Conservation (phyloP, 495 filamentous ascomycete species). For the Tetracladium setigerum region DNA sequence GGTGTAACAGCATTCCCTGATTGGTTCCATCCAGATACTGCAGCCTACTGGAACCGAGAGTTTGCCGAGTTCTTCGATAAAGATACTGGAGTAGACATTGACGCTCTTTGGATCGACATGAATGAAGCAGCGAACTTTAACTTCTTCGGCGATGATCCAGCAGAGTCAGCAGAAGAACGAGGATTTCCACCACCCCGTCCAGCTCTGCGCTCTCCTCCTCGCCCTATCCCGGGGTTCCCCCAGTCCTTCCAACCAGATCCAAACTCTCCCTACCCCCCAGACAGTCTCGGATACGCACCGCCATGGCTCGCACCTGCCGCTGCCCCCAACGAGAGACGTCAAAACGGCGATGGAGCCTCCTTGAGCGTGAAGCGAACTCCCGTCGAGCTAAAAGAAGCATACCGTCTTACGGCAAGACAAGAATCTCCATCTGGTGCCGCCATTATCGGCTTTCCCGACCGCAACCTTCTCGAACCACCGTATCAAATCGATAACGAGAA, state of each 20-base stretch:
- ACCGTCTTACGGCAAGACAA: neutral
- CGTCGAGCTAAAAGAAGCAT: too few species aligned
- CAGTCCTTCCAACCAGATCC: slow-evolving; percentile 55
- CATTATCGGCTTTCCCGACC: slow-evolving; percentile 42
- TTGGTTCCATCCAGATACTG: slow-evolving; percentile 65
- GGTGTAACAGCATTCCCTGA: slow-evolving; percentile 77
- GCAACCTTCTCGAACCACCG: slow-evolving; percentile 60
- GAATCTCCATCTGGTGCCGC: too few species aligned
- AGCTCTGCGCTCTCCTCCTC: slow-evolving; percentile 50
- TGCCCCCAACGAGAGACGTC: slow-evolving; percentile 2
- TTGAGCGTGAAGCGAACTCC: too few species aligned
- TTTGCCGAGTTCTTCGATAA: slow-evolving; percentile 61
- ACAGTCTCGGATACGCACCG: neutral
- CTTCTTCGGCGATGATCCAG: slow-evolving; percentile 66
- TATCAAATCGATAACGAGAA: slow-evolving; percentile 63
- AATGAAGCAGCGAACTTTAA: slow-evolving; percentile 54
- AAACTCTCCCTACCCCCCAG: slow-evolving; percentile 4
- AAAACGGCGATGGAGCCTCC: neutral
- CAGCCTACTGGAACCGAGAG: slow-evolving; percentile 65
- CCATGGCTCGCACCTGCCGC: slow-evolving; percentile 4
- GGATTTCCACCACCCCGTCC: slow-evolving; percentile 60
- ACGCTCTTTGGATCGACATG: slow-evolving; percentile 84
- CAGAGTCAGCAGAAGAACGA: slow-evolving; percentile 37
- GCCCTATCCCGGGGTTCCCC: slow-evolving; percentile 62
- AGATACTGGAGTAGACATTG: slow-evolving; percentile 64